Conservation (phyloP, 257 asterid species). For the Schizonepeta tenuifolia region DNA sequence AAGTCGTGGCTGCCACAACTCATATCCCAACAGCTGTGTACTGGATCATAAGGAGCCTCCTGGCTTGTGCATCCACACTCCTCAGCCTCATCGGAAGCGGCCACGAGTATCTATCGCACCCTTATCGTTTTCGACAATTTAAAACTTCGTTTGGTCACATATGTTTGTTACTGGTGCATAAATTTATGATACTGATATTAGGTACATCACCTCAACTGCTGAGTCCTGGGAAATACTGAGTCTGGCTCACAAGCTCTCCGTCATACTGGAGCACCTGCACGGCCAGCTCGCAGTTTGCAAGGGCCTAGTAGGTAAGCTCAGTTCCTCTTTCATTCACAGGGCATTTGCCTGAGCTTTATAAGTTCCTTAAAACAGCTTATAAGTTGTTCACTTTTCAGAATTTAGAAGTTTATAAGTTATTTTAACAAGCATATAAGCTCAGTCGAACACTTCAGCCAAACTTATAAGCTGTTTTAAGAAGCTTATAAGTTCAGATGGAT, state of each 20-base stretch:
- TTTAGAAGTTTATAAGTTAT: no score
- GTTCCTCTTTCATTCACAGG: no score
- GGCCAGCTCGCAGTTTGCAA: constrained; percentile 32
- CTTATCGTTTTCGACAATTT: background rate
- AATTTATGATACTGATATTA: constrained; percentile 26
- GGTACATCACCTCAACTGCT: constrained; percentile 55
- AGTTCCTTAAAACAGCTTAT: no score
- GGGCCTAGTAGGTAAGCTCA: constrained; percentile 43
- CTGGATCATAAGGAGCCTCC: constrained; percentile 73
- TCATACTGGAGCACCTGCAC: constrained; percentile 48
- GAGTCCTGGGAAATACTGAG: constrained; percentile 62
- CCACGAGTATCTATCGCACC: constrained; percentile 55
- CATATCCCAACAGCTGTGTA: constrained; percentile 65
- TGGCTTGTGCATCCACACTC: constrained; percentile 62
- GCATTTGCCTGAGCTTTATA: no score
- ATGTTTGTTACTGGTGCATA: no score
- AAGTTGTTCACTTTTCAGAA: no score
- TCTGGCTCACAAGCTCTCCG: constrained; percentile 56
- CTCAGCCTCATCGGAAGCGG: constrained; percentile 73
- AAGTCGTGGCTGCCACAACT: constrained; percentile 43
- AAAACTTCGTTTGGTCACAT: no score
- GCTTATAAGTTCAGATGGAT: no score
- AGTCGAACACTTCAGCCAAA: no score
- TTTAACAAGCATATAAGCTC: no score
- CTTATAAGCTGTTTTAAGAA: no score